A percentile compares a stretch with the other conserved stretches of the same genome.
phyloP scores from a whole-genome alignment of 257 asterid genomes.

The Solanum pinnatisectum region DNA sequence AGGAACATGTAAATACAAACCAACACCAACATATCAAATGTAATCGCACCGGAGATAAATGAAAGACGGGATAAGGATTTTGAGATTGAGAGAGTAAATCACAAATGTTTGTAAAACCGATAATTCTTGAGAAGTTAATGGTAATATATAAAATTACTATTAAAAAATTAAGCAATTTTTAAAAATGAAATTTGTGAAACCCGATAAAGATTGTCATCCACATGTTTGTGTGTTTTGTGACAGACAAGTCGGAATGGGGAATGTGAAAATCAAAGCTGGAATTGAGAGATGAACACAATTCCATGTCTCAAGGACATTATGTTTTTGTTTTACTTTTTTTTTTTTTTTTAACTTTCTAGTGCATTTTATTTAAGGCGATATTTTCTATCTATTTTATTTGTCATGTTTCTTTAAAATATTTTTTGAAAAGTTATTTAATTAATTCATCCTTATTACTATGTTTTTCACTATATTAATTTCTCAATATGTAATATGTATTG shows the following conservation, averaged over 20 bases:
- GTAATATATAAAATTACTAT: neutral
- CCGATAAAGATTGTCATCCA: slow-evolving; percentile 32
- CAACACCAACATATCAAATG: neutral
- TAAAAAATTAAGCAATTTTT: neutral
- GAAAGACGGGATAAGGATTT: neutral
- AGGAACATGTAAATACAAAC: no score
- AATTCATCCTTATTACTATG: neutral
- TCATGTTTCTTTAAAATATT: neutral
- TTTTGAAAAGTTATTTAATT: neutral
- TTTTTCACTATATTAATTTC: neutral
- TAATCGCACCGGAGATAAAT: accelerated
- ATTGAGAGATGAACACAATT: slow-evolving; percentile 42
- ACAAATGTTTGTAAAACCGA: neutral
- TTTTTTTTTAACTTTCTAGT: neutral
- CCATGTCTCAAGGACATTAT: slow-evolving; percentile 69
- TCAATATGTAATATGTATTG: neutral
- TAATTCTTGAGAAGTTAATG: neutral
- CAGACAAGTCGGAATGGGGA: neutral
- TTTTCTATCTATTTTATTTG: accelerated
- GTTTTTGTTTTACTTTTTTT: neutral
- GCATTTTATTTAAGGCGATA: neutral
- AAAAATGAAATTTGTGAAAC: slow-evolving; percentile 5
- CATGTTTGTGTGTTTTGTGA: slow-evolving; percentile 10
- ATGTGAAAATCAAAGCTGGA: slow-evolving; percentile 53
- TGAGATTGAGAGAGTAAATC: neutral